phyloP scores from a whole-genome alignment of 192 early-diverging fungal genomes.

The Podila verticillata region DNA sequence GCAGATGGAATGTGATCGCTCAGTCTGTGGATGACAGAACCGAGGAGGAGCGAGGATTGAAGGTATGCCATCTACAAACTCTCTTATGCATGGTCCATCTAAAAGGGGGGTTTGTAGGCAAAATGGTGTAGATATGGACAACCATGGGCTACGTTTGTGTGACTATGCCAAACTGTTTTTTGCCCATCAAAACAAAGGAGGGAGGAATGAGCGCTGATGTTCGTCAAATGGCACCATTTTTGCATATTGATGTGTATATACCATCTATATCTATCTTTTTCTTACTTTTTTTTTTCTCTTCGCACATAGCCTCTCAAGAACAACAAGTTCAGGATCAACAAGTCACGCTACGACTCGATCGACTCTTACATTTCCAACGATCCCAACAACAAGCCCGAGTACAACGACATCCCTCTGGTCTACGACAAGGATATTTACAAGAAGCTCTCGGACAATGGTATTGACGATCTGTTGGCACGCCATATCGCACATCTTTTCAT shows the following conservation, averaged over 20 bases:
- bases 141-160: not conserved
- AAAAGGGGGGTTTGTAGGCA: not conserved
- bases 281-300: slow-evolving; percentile 7
- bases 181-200: not conserved
- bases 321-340: slow-evolving; percentile 85
- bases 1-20: slow-evolving; percentile 97
- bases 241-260: slow-evolving; percentile 7
- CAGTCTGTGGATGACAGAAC: slow-evolving; percentile 94
- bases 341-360: slow-evolving; percentile 97
- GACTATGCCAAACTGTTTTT: not conserved
- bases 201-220: not conserved
- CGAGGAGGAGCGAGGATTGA: slow-evolving; percentile 85
- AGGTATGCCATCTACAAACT: slow-evolving; percentile 48
- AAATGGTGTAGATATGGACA: not conserved
- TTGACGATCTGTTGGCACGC: slow-evolving; percentile 89
- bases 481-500: slow-evolving; percentile 98
- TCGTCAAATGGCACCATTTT: slow-evolving; percentile 51
- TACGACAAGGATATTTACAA: slow-evolving; percentile 84
- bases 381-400: slow-evolving; percentile 80
- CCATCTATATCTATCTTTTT: slow-evolving; percentile 14
- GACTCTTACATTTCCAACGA: slow-evolving; percentile 86
- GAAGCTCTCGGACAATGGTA: slow-evolving; percentile 74
- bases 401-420: slow-evolving; percentile 91
- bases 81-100: not conserved
- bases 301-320: slow-evolving; percentile 69